Percentiles rank a stretch among this genome's conserved stretches.
phyloP scores from a whole-genome alignment of 2,329 filamentous ascomycete genomes.

The Hirsutella minnesotensis region DNA sequence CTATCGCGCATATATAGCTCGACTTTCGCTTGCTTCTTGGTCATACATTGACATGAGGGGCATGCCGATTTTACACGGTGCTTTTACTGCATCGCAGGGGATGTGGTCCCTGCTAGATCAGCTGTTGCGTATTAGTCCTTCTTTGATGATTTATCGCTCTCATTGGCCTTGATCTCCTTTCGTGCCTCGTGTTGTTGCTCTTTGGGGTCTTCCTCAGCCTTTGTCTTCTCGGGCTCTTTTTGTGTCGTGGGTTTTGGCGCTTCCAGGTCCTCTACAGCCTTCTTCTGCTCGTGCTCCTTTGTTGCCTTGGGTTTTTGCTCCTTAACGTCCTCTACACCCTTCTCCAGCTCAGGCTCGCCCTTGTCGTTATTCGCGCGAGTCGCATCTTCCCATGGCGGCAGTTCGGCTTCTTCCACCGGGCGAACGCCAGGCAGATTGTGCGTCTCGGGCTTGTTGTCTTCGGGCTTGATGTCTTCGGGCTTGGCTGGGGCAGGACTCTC shows the following conservation, averaged over 20 bases:
- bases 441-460: constrained; percentile 5
- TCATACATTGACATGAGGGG: constrained; percentile 4
- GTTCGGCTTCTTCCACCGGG: constrained; percentile 3
- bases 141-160: background rate
- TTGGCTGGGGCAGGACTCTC: constrained; percentile 1
- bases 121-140: no score
- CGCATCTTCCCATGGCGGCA: constrained; percentile 16
- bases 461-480: background rate
- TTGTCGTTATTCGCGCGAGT: constrained; percentile 15
- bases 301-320: background rate
- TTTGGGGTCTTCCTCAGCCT: background rate
- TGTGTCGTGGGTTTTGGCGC: no score
- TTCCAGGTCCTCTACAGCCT: background rate
- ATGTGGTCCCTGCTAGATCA: background rate
- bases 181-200: background rate
- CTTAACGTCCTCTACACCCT: background rate
- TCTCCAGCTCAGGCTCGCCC: constrained; percentile 9
- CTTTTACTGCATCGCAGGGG: background rate
- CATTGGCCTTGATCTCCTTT: background rate
- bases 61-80: constrained; percentile 6
- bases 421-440: constrained; percentile 4
- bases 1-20: background rate
- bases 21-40: constrained; percentile 2
- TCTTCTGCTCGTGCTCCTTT: constrained; percentile 6
- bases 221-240: constrained; percentile 3